Evolutionary conservation across 495 filamentous ascomycete species (phyloP).

Genomic region (Tuber brumale): DNA sequence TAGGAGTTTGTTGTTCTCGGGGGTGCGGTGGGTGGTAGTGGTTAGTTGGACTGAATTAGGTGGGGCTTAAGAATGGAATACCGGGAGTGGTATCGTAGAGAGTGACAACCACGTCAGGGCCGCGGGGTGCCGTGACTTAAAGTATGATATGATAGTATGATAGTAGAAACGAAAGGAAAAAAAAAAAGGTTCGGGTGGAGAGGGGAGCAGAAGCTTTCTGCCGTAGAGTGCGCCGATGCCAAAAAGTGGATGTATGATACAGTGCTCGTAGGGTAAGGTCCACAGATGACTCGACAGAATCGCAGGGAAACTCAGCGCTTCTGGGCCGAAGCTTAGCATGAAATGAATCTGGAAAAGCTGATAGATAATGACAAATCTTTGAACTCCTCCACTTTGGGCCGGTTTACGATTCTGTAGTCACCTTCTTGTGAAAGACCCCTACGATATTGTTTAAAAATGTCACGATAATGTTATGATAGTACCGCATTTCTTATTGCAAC

Average conservation of each 20-base stretch:
- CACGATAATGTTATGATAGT: background rate
- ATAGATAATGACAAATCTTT: background rate
- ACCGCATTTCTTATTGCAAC: background rate
- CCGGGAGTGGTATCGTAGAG: background rate
- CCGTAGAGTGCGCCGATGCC: background rate
- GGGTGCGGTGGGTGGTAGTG: background rate
- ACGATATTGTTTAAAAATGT: background rate
- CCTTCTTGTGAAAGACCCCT: background rate
- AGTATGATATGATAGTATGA: background rate
- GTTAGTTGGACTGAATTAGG: background rate
- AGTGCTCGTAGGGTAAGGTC: background rate
- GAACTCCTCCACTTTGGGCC: background rate
- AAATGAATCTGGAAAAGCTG: background rate
- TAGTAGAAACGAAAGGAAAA: background rate
- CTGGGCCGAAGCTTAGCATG: background rate
- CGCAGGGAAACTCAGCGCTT: background rate
- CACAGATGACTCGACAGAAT: background rate
- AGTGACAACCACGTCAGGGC: conserved; percentile 1
- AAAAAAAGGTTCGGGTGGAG: background rate
- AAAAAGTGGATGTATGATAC: background rate
- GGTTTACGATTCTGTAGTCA: background rate
- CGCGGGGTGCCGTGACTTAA: background rate
- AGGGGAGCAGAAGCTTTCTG: background rate
- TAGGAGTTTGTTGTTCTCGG: background rate
- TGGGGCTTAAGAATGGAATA: background rate